A percentile compares a stretch with the other conserved stretches of the same genome.
phyloP scores from a whole-genome alignment of 768 basidiomycete species.

The Xanthoconium stramineum region DNA sequence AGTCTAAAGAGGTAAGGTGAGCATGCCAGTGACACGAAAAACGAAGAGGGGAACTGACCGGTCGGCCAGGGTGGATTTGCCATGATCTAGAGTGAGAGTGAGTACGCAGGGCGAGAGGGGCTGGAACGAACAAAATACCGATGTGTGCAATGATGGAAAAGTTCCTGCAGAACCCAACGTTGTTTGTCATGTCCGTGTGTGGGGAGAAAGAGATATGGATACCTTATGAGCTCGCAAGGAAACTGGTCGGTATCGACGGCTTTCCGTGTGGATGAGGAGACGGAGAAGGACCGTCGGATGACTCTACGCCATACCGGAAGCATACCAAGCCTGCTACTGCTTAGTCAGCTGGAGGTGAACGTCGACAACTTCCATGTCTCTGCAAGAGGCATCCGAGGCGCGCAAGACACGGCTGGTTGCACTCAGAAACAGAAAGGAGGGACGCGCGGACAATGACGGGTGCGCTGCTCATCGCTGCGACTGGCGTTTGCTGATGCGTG shows the following conservation, averaged over 20 bases:
- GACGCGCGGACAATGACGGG: constrained; percentile 44
- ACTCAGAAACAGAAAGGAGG: constrained; percentile 68
- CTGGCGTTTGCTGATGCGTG: constrained; percentile 15
- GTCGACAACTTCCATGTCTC: constrained; percentile 47
- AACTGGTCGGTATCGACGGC: constrained; percentile 57
- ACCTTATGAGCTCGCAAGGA: constrained; percentile 70
- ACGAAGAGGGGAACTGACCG: constrained; percentile 47
- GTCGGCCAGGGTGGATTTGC: constrained; percentile 93
- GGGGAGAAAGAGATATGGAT: background rate
- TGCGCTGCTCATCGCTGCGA: constrained; percentile 28
- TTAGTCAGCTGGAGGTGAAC: constrained; percentile 31
- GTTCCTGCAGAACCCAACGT: constrained; percentile 48
- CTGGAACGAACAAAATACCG: constrained; percentile 39
- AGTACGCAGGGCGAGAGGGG: background rate
- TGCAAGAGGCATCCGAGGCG: constrained; percentile 74
- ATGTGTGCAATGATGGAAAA: constrained; percentile 98
- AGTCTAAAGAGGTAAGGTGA: constrained; percentile 41
- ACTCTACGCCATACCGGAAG: constrained; percentile 29
- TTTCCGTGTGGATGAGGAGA: constrained; percentile 33
- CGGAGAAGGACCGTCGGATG: constrained; percentile 27
- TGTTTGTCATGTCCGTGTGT: background rate
- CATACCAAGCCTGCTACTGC: constrained; percentile 21
- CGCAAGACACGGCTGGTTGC: constrained; percentile 81
- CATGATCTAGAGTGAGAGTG: constrained; percentile 62
- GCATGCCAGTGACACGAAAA: background rate